A percentile compares a stretch with the other conserved stretches of the same genome.
These are phyloP conservation scores for Fusarium euwallaceae DNA, from an alignment of 2,329 filamentous ascomycete species.

Conservation along the genomic window DNA sequence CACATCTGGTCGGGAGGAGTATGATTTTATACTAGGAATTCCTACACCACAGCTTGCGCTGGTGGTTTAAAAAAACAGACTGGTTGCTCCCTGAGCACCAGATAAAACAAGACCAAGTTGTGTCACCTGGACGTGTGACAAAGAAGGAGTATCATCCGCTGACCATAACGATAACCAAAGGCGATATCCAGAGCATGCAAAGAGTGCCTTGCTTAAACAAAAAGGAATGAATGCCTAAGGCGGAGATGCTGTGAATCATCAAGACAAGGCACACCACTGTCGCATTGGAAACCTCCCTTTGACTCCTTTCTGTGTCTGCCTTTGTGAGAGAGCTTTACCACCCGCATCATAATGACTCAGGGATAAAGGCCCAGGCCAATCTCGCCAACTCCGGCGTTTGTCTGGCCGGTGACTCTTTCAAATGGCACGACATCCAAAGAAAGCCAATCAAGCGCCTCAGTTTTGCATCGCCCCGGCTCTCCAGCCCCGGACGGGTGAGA, in stretches of 20 bases:
- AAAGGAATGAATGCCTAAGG: background rate
- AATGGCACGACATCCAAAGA: background rate
- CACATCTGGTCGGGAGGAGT: slow-evolving; percentile 4
- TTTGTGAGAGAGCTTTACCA: background rate
- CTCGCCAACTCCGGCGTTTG: background rate
- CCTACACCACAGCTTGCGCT: background rate
- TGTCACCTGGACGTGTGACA: background rate
- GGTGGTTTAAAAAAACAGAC: slow-evolving; percentile 1
- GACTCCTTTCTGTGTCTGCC: background rate
- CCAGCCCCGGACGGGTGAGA: background rate
- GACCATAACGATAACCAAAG: background rate
- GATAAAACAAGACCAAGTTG: slow-evolving; percentile 1
- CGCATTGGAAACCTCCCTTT: background rate
- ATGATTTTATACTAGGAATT: slow-evolving; percentile 1
- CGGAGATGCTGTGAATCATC: background rate
- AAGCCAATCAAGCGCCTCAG: slow-evolving; percentile 27
- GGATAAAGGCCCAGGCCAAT: slow-evolving; percentile 14
- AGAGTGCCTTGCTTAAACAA: background rate
- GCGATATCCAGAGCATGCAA: background rate
- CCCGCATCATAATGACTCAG: slow-evolving; percentile 19
- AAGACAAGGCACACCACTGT: background rate
- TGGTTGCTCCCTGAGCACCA: slow-evolving; percentile 4
- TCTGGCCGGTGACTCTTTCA: slow-evolving; percentile 35
- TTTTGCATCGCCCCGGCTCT: slow-evolving; percentile 8
- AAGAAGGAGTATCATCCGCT: background rate